phyloP scores from a whole-genome alignment of 345 rosid species.

The Erodium maritimum region DNA sequence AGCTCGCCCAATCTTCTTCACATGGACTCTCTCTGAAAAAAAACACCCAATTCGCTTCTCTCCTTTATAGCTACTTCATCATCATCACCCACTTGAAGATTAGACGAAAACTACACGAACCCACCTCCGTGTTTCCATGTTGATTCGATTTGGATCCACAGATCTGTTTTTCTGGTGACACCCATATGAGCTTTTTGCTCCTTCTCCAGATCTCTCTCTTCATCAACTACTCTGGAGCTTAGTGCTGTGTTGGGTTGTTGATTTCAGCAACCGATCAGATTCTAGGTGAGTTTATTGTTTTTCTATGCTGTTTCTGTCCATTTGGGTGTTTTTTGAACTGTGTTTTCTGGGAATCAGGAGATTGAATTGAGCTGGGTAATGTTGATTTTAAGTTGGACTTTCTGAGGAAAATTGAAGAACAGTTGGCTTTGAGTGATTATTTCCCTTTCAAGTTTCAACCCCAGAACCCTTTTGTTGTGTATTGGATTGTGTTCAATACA shows the following conservation, averaged over 20 bases:
- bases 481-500: no score
- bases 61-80: background rate
- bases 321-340: background rate
- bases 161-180: background rate
- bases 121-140: background rate
- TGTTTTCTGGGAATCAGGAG: background rate
- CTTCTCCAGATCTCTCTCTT: background rate
- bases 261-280: background rate
- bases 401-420: background rate
- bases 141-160: background rate
- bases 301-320: no score
- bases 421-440: background rate
- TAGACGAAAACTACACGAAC: background rate
- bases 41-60: background rate
- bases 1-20: constrained; percentile 2
- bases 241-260: background rate
- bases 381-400: background rate
- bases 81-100: background rate
- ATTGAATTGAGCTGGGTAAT: background rate
- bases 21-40: background rate
- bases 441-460: background rate
- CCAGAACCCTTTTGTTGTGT: background rate
- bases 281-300: background rate
- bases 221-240: background rate
- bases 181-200: background rate